phyloP scores from a whole-genome alignment of 1,284 basidiomycete genomes.

The Rhodotorula glutinis region DNA sequence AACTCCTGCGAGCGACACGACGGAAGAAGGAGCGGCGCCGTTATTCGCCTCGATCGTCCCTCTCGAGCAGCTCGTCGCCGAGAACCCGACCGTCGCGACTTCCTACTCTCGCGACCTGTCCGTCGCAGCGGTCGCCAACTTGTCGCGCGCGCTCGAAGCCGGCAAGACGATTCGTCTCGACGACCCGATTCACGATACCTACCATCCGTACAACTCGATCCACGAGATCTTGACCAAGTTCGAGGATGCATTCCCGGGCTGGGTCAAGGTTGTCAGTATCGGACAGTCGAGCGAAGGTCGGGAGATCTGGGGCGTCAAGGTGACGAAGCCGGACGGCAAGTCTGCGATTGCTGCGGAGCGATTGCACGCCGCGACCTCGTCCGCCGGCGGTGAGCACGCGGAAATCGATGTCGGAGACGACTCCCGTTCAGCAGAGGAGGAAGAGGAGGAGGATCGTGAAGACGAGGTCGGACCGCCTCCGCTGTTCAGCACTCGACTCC shows the following conservation, averaged over 20 bases:
- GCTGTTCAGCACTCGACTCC: not conserved
- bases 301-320: slow-evolving; percentile 22
- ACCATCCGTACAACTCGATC: slow-evolving; percentile 36
- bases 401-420: not conserved
- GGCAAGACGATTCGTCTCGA: not conserved
- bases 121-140: slow-evolving; percentile 10
- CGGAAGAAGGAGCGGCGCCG: not conserved
- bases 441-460: slow-evolving; percentile 4
- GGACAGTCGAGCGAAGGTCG: slow-evolving; percentile 35
- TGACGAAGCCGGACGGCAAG: slow-evolving; percentile 16
- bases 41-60: not conserved
- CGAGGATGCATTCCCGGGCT: slow-evolving; percentile 23
- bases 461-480: not conserved
- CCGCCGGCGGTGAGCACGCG: not conserved
- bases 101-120: slow-evolving; percentile 10
- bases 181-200: slow-evolving; percentile 34
- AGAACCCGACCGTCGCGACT: slow-evolving; percentile 1
- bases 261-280: slow-evolving; percentile 25
- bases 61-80: not conserved
- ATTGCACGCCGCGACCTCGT: not conserved
- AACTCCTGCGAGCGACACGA: not conserved
- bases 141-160: not conserved
- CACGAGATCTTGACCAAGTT: slow-evolving; percentile 23
- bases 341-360: not conserved
- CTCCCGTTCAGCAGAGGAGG: not conserved